Base-by-base conservation (phyloP, 495 filamentous ascomycete species). In the Neohortaea acidophila region DNA sequence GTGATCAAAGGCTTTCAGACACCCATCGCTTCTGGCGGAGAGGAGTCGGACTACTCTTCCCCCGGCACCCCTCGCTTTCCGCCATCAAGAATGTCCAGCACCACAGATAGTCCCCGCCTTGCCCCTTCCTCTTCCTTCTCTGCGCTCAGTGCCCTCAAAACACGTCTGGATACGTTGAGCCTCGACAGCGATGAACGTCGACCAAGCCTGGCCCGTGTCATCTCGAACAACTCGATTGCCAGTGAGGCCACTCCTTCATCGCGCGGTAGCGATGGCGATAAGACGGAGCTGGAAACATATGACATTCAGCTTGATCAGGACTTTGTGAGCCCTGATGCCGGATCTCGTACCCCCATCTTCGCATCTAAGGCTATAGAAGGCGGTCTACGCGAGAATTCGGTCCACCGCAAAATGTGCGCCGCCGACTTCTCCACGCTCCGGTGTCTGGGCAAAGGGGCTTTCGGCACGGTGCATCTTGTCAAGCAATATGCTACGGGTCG, bases 361-460 rank as follows among this genome's bases (percentile, higher is more conserved):
- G 46, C 46, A 5, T 49, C 46, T 1, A 57, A 62, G 9, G 56
- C 54, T 7, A 42, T 63, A 8, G 65, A 69, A 37, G 67, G 62
- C 3, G 64, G 59, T 5, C 47, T 61, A 21, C 44, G 39, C 10
- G 37, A 40, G 2, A 40, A 45, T 15, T 49, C 51, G 4, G 30
- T 46, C 19, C 32, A 61, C 46, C 75, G 78, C 35, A 94, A 96
- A 60, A 93, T 96, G 81, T 78, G 79, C 12, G 75, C 86, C 8
- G 70, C 74, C 0, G 91, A 97, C 55, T 97, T 97, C 53, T 76
- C 87, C 45, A 73, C 80, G 23, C 57, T 97, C n/a, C 77, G 81
- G n/a, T 94, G 87, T 55, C 74, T 97, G 24, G 89, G 89, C 20
- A 97, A 96, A 53, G 89, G 89, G 43, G 81, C 86, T 3, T 97